Conservation (phyloP, 2,329 filamentous ascomycete genomes). For the Xylaria hypoxylon region DNA sequence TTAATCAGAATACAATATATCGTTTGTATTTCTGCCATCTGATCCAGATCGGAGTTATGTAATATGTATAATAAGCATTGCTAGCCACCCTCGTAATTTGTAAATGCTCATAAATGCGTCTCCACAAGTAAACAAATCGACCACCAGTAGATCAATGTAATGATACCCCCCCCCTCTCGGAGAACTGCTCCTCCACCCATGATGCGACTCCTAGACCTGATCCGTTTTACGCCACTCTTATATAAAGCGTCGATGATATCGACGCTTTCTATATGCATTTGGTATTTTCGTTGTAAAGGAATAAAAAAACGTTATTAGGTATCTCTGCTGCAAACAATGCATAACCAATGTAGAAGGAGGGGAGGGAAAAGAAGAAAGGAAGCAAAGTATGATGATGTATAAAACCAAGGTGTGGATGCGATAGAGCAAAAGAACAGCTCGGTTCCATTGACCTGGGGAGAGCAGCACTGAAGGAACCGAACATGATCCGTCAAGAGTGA, state of each 20-base stretch:
- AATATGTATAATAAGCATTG: constrained; percentile 20
- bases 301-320: constrained; percentile 28
- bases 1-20: constrained; percentile 9
- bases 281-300: constrained; percentile 13
- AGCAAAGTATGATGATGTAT: neutral
- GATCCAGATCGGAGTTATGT: constrained; percentile 16
- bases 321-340: constrained; percentile 26
- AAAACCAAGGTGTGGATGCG: constrained; percentile 6
- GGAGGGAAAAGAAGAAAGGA: neutral
- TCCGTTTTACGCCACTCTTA: constrained; percentile 27
- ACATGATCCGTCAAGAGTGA: neutral
- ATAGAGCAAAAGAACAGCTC: constrained; percentile 5
- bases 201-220: constrained; percentile 25
- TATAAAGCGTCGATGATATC: constrained; percentile 26
- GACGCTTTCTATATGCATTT: constrained; percentile 39
- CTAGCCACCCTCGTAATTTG: constrained; percentile 18
- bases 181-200: constrained; percentile 21
- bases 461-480: constrained; percentile 2
- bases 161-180: constrained; percentile 8
- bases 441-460: neutral
- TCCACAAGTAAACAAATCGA: constrained; percentile 14
- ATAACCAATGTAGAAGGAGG: constrained; percentile 6
- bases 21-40: constrained; percentile 6
- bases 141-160: constrained; percentile 12
- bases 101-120: constrained; percentile 29